Base-by-base conservation (phyloP, 2,329 filamentous ascomycete species). In the Setomelanomma holmii region DNA sequence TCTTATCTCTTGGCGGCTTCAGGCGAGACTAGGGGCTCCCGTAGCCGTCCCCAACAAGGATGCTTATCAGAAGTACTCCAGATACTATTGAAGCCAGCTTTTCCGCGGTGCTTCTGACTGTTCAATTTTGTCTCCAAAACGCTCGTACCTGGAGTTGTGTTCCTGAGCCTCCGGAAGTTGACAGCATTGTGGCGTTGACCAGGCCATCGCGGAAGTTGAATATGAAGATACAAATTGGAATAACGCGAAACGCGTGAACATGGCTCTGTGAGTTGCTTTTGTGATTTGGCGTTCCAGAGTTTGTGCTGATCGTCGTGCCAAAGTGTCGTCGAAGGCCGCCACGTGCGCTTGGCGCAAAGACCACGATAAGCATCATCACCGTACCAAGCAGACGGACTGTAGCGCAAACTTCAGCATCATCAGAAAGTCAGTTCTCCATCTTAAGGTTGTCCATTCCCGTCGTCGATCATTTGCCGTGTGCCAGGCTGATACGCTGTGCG, bases 1-100 rank as follows among this genome's bases (percentile, higher is more conserved):
- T 63, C 69, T 72, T 73, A 73, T 73, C 69, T 73, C 68, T 71
- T 69, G 66, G 64, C 64, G 55, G 34, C 51, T 45, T 46, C 56
- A 55, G 55, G 45, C 55, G 57, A 54, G 60, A 48, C 64, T 59
- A 65, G 57, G 53, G 56, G 45, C 34, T 47, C 47, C n/a, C 47
- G 38, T 51, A 51, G 44, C 45, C 33, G 45, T 44, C 30, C 62
- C 56, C 55, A 58, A 58, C 57, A 58, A 51, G 51, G 58, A 56
- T 59, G 17, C 66, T 72, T 73, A 69, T 73, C 69, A 68, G 40
- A 55, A 49, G 50, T 43, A 47, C 46, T 55, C 16, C 16, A 64
- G 61, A 72, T 64, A 67, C 67, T 58, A 61, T 59, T 49, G 56
- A 56, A 50, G 21, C 45, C 42, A 50, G 63, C 61, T 66, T 71